Percentiles rank a stretch among this genome's conserved stretches.
These are phyloP conservation scores for Lactifluus echinatus DNA, from an alignment of 768 basidiomycete genomes.

Conservation along the genomic window DNA sequence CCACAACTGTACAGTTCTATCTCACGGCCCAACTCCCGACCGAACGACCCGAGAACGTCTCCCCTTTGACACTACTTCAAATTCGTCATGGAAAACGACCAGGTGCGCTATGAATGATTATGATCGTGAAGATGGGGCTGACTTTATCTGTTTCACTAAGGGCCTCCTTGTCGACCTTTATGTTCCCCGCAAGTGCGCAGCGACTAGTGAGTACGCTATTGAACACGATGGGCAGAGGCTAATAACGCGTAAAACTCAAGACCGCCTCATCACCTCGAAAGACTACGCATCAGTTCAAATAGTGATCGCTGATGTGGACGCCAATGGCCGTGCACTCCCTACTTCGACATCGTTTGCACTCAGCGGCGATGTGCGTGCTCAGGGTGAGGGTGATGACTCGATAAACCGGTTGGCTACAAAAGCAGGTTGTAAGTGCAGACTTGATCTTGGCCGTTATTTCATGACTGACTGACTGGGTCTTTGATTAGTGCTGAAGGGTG, in stretches of 20 bases:
- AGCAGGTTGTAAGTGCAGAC: conserved; percentile 72
- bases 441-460: not conserved
- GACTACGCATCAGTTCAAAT: conserved; percentile 99
- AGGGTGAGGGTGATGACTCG: conserved; percentile 94
- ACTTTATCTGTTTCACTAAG: conserved; percentile 31
- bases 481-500: conserved; percentile 79
- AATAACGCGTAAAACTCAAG: conserved; percentile 33
- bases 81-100: conserved; percentile 80
- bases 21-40: no score
- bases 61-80: not conserved
- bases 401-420: conserved; percentile 93
- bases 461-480: not conserved
- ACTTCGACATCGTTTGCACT: conserved; percentile 91
- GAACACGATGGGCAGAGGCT: not conserved
- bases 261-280: conserved; percentile 97
- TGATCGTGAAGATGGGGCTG: not conserved
- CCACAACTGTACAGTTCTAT: conserved; percentile 21
- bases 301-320: conserved; percentile 89
- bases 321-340: conserved; percentile 66
- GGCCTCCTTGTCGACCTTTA: conserved; percentile 99
- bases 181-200: conserved; percentile 98
- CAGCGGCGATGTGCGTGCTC: conserved; percentile 87
- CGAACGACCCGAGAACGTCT: not conserved
- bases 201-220: conserved; percentile 68
- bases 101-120: conserved; percentile 37